Percentiles rank a stretch among this genome's conserved stretches.
These are phyloP conservation scores for Mycothermus thermophilus DNA, from an alignment of 495 filamentous ascomycete genomes.

Conservation along the genomic window DNA sequence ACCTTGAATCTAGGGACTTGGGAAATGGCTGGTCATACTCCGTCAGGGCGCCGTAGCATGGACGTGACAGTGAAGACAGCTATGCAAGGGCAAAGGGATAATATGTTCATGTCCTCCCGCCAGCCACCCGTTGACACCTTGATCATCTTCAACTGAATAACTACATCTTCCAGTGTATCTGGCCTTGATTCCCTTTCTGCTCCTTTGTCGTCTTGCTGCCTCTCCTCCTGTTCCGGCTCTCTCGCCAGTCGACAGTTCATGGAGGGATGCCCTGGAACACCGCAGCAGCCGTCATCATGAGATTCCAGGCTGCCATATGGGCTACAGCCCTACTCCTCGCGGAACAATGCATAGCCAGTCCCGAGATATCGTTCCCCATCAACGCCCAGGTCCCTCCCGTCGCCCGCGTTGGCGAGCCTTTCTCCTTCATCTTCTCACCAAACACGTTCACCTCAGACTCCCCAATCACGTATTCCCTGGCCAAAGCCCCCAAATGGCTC, in stretches of 20 bases:
- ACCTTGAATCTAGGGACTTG: not conserved
- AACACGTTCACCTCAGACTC: constrained; percentile 49
- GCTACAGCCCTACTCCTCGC: constrained; percentile 8
- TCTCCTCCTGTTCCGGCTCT: not conserved
- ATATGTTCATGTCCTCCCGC: not conserved
- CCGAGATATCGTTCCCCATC: constrained; percentile 55
- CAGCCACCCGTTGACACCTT: constrained; percentile 10
- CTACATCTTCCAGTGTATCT: not conserved
- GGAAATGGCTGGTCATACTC: constrained; percentile 2
- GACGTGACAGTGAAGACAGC: no score
- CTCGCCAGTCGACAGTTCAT: not conserved
- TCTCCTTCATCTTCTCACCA: constrained; percentile 52
- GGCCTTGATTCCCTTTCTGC: no score
- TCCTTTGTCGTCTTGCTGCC: not conserved
- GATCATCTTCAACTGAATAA: constrained; percentile 3
- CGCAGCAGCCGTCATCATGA: constrained; percentile 10
- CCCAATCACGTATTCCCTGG: constrained; percentile 47
- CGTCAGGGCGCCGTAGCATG: constrained; percentile 2
- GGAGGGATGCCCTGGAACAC: not conserved
- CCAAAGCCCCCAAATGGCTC: constrained; percentile 53
- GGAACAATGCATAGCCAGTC: constrained; percentile 23
- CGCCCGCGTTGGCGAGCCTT: constrained; percentile 48
- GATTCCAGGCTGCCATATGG: constrained; percentile 1
- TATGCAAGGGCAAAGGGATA: constrained; percentile 10
- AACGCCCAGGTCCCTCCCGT: constrained; percentile 68